Conservation (phyloP, 768 basidiomycete species). For the Russula sp. region DNA sequence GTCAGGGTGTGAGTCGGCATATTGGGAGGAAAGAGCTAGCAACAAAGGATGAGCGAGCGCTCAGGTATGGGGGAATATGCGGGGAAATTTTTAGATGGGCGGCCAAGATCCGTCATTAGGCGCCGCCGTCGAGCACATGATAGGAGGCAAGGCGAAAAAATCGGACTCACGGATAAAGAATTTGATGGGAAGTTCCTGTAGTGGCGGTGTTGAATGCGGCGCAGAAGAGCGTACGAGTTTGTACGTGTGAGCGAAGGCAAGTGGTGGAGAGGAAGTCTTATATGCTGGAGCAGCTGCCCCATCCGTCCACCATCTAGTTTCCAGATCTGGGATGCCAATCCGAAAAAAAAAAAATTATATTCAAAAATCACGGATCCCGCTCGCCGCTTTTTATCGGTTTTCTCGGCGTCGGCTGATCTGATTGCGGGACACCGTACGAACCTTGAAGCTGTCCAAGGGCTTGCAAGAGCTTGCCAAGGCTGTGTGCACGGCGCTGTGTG, state of each 20-base stretch:
- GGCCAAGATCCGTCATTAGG: constrained; percentile 11
- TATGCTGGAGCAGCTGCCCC: constrained; percentile 12
- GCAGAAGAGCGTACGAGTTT: not conserved
- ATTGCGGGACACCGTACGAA: too few species aligned
- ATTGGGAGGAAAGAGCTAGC: constrained; percentile 24
- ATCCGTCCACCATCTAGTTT: too few species aligned
- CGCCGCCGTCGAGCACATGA: constrained; percentile 3
- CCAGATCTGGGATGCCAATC: too few species aligned
- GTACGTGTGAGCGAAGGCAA: not conserved
- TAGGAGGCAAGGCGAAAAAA: not conserved
- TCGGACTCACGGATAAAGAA: not conserved
- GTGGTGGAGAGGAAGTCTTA: not conserved
- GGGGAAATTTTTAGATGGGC: constrained; percentile 1
- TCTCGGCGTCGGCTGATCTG: constrained; percentile 4
- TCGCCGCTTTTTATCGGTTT: not conserved
- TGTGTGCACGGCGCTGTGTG: not conserved
- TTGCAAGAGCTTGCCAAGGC: not conserved
- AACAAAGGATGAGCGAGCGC: constrained; percentile 1
- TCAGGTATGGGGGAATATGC: not conserved
- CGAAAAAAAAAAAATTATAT: not conserved
- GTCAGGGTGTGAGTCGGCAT: constrained; percentile 70
- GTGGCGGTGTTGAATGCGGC: not conserved
- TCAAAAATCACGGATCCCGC: not conserved
- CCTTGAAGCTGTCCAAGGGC: too few species aligned
- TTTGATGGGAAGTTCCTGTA: not conserved